phyloP scores from a whole-genome alignment of 257 asterid species.

The Solanum etuberosum region DNA sequence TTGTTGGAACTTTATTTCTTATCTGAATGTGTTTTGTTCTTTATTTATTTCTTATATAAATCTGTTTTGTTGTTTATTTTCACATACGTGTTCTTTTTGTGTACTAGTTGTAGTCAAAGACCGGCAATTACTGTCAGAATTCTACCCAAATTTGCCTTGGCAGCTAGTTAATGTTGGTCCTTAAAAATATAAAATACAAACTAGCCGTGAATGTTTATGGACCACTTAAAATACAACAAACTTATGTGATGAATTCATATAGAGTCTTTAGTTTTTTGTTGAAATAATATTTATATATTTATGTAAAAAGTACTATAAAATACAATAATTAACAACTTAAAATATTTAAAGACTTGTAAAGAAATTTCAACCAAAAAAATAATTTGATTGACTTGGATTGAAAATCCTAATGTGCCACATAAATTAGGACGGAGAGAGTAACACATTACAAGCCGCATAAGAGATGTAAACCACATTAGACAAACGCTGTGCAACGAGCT shows the following conservation, averaged over 20 bases:
- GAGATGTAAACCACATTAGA: neutral
- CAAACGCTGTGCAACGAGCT: neutral
- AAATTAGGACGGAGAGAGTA: neutral
- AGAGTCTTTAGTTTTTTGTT: neutral
- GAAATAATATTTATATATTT: no score
- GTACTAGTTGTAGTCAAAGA: neutral
- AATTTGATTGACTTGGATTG: neutral
- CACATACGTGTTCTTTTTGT: neutral
- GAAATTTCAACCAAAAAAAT: no score
- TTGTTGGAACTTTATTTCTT: neutral
- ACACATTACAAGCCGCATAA: neutral
- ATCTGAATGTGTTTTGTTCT: no score
- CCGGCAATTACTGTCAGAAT: neutral
- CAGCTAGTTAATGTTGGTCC: neutral
- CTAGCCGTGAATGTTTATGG: neutral
- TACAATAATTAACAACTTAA: no score
- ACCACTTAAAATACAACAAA: neutral
- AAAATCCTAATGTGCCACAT: neutral
- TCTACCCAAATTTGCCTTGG: neutral
- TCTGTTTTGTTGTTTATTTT: neutral
- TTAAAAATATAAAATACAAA: neutral
- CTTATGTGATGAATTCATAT: no score
- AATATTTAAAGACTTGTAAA: no score
- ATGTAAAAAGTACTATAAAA: no score
- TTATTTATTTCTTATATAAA: no score